Percentiles rank a stretch among this genome's conserved stretches.
phyloP scores from a whole-genome alignment of 805 yeast species.

The Saturnispora quitensis region DNA sequence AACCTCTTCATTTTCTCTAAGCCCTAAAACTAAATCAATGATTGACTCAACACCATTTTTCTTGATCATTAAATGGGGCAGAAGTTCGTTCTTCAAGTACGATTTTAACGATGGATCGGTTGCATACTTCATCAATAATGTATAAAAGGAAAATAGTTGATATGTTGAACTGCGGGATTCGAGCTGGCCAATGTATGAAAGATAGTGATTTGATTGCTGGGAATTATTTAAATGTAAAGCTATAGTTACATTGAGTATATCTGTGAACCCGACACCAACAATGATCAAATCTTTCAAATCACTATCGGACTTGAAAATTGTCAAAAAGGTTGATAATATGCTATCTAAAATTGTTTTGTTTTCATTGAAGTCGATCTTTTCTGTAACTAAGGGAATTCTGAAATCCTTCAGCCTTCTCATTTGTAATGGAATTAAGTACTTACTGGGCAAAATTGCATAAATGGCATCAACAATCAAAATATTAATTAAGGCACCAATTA shows the following conservation, averaged over 20 bases:
- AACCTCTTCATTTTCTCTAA: constrained; percentile 63
- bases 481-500: constrained; percentile 55
- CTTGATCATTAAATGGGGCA: constrained; percentile 44
- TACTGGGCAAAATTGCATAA: constrained; percentile 48
- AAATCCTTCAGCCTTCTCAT: constrained; percentile 48
- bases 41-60: constrained; percentile 59
- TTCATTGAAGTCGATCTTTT: constrained; percentile 15
- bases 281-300: constrained; percentile 46
- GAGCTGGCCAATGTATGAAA: constrained; percentile 13
- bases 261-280: constrained; percentile 62
- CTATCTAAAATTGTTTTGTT: constrained; percentile 16
- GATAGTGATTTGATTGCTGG: background rate
- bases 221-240: constrained; percentile 27
- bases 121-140: constrained; percentile 33
- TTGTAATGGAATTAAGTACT: constrained; percentile 56
- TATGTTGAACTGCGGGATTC: constrained; percentile 53
- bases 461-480: constrained; percentile 63
- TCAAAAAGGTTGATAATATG: constrained; percentile 25
- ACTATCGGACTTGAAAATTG: constrained; percentile 32
- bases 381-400: constrained; percentile 19
- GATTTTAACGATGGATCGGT: background rate
- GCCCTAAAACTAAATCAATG: constrained; percentile 68
- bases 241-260: constrained; percentile 42
- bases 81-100: constrained; percentile 36
- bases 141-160: constrained; percentile 51